Conservation (phyloP, 495 filamentous ascomycete species). For the Daldinia bambusicola region DNA sequence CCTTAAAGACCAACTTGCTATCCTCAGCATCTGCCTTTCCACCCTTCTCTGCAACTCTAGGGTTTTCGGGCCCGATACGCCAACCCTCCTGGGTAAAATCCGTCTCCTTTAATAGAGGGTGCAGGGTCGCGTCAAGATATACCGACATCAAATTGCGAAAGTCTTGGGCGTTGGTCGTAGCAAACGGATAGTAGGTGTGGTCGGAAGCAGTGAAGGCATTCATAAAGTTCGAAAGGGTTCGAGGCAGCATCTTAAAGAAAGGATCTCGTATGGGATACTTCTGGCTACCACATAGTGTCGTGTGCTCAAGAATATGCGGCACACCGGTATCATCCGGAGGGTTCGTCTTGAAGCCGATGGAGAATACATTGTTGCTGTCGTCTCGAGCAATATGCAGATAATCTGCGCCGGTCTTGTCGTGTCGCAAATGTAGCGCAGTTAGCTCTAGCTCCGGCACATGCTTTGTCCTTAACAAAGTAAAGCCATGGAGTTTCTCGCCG, state of each 20-base stretch:
- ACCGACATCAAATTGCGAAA: slow-evolving; percentile 96
- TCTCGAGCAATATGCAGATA: slow-evolving; percentile 94
- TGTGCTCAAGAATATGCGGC: slow-evolving; percentile 97
- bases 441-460: slow-evolving; percentile 93
- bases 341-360: slow-evolving; percentile 98
- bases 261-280: slow-evolving; percentile 98
- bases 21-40: slow-evolving; percentile 54
- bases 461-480: slow-evolving; percentile 87
- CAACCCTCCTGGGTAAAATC: slow-evolving; percentile 98
- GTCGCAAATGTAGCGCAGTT: slow-evolving; percentile 86
- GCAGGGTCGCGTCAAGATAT: slow-evolving; percentile 92
- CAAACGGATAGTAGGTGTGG: slow-evolving; percentile 98
- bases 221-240: slow-evolving; percentile 98
- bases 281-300: slow-evolving; percentile 94
- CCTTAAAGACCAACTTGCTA: slow-evolving; percentile 88
- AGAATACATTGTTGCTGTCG: slow-evolving; percentile 99
- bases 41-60: slow-evolving; percentile 59
- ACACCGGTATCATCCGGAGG: slow-evolving; percentile 95
- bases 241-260: slow-evolving; percentile 99
- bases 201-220: slow-evolving; percentile 97
- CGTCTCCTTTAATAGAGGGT: slow-evolving; percentile 85
- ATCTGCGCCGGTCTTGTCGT: slow-evolving; percentile 93
- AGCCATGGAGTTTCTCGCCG: slow-evolving; percentile 90
- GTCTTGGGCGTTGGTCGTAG: slow-evolving; percentile 95
- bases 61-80: slow-evolving; percentile 93